These are phyloP conservation scores for Aleurites moluccanus DNA, from an alignment of 441 rosid species.

Conservation along the genomic window DNA sequence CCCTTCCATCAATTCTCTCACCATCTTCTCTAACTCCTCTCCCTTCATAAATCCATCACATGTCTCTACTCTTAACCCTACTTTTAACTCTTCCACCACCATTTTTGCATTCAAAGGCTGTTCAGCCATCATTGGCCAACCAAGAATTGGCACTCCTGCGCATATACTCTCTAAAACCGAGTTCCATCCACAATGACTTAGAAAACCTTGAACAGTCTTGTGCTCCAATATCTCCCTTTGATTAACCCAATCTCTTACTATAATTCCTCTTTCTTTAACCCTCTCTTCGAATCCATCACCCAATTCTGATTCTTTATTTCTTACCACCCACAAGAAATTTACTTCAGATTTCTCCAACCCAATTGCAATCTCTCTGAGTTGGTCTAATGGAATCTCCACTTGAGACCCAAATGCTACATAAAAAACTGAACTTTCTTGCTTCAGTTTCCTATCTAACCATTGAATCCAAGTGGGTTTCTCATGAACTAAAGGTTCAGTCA, in stretches of 20 bases:
- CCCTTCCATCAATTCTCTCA: conserved; percentile 62
- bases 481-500: not conserved
- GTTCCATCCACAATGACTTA: conserved; percentile 90
- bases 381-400: conserved; percentile 46
- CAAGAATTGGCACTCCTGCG: conserved; percentile 65
- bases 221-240: conserved; percentile 59
- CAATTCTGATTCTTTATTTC: conserved; percentile 30
- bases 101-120: conserved; percentile 61
- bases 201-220: conserved; percentile 48
- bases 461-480: conserved; percentile 42
- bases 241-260: conserved; percentile 69
- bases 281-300: conserved; percentile 46
- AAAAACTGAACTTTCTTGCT: conserved; percentile 44
- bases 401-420: conserved; percentile 82
- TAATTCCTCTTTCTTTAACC: conserved; percentile 42
- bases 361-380: conserved; percentile 45
- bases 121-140: conserved; percentile 81
- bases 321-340: conserved; percentile 60
- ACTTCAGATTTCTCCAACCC: conserved; percentile 60
- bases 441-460: conserved; percentile 59
- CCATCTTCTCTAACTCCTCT: conserved; percentile 42
- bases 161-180: conserved; percentile 65
- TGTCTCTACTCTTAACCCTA: conserved; percentile 56
- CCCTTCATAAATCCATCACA: conserved; percentile 48
- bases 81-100: conserved; percentile 68